Evolutionary conservation across 2,329 filamentous ascomycete genomes (phyloP).

Genomic region (Phialophora chinensis): DNA sequence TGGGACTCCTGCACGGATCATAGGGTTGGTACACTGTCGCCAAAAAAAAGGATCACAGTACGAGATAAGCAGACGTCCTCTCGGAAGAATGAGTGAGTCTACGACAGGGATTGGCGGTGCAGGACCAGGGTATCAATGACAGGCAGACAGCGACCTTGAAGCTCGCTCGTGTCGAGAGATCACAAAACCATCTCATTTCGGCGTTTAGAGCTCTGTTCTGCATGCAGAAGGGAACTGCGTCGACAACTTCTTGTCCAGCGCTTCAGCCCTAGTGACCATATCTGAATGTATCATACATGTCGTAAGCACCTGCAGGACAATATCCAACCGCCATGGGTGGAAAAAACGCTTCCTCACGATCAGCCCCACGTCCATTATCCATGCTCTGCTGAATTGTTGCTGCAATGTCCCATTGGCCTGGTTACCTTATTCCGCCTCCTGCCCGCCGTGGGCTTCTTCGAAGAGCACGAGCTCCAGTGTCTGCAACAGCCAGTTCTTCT

Average conservation of each 20-base stretch:
- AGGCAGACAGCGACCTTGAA: background rate
- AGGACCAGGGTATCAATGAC: background rate
- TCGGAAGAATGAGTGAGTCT: background rate
- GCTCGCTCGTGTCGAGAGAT: background rate
- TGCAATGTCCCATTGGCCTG: background rate
- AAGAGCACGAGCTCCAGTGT: conserved; percentile 11
- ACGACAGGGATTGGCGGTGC: background rate
- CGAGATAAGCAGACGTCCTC: background rate
- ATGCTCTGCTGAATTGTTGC: background rate
- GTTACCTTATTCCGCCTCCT: conserved; percentile 18
- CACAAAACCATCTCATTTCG: background rate
- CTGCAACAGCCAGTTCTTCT: conserved; percentile 9
- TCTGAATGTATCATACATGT: conserved; percentile 21
- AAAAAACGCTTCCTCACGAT: background rate
- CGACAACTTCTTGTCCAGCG: background rate
- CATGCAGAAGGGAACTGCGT: background rate
- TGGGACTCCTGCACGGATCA: background rate
- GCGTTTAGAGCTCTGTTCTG: background rate
- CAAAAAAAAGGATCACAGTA: background rate
- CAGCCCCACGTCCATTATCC: background rate
- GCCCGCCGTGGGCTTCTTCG: conserved; percentile 31
- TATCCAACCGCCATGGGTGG: background rate
- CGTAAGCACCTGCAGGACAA: conserved; percentile 20
- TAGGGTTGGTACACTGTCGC: background rate
- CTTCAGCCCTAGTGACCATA: background rate